Percentiles rank a stretch among this genome's conserved stretches.
Evolutionary conservation across 108 stramenopile species (phyloP).

Genomic region (Cylindrotheca fusiformis): DNA sequence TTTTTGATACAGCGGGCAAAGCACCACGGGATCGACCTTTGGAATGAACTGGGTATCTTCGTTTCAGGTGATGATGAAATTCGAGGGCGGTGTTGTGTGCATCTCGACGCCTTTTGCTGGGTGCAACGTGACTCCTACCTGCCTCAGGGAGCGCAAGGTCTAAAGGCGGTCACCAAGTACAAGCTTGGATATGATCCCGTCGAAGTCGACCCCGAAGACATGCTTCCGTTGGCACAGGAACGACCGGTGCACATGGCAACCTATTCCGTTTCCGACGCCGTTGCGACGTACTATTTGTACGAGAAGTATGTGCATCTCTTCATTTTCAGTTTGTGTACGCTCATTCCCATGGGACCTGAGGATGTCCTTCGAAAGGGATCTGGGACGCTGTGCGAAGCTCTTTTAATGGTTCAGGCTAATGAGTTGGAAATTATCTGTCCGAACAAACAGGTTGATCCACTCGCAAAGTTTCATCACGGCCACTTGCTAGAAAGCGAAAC

Average conservation of each 20-base stretch:
- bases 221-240: conserved; percentile 93
- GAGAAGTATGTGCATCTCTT: conserved; percentile 98
- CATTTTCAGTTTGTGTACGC: conserved; percentile 97
- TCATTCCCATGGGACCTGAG: conserved; percentile 98
- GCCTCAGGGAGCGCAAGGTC: conserved; percentile 95
- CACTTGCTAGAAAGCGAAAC: conserved; percentile 97
- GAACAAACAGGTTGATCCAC: conserved; percentile 94
- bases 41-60: conserved; percentile 83
- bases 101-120: conserved; percentile 98
- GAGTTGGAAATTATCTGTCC: conserved; percentile 92
- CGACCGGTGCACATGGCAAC: conserved; percentile 95
- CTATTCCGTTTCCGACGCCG: conserved; percentile 98
- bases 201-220: conserved; percentile 99
- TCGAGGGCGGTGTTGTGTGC: conserved; percentile 81
- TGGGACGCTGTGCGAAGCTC: conserved; percentile 96
- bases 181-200: conserved; percentile 99
- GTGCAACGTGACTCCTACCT: conserved; percentile 99
- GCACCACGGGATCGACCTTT: conserved; percentile 85
- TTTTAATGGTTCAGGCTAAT: conserved; percentile 97
- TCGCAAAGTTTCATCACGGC: conserved; percentile 89
- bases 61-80: conserved; percentile 63
- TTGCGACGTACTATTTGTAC: conserved; percentile 98
- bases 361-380: conserved; percentile 97
- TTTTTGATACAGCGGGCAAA: conserved; percentile 88
- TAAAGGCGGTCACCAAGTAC: conserved; percentile 98